Conservation (phyloP, 768 basidiomycete genomes). For the Trametes gibbosa region DNA sequence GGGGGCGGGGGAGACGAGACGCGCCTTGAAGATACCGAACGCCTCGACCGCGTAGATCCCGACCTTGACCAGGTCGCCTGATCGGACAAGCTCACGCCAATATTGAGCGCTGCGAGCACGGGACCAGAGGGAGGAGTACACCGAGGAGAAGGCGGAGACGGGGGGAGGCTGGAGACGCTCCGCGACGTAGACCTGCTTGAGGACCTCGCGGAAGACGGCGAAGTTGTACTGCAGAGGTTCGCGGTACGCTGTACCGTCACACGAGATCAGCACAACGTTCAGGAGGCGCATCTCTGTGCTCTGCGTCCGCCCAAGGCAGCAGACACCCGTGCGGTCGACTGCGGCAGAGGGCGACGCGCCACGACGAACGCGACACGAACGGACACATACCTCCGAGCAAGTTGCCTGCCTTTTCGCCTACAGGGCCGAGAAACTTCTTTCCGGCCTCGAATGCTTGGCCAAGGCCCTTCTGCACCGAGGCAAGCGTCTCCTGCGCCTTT, state of each 20-base stretch:
- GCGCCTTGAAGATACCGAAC: conserved; percentile 85
- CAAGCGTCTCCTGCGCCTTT: conserved; percentile 68
- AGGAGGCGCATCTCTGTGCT: too few species aligned
- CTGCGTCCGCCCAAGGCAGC: background rate
- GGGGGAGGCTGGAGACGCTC: conserved; percentile 66
- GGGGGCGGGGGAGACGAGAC: conserved; percentile 28
- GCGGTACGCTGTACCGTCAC: conserved; percentile 56
- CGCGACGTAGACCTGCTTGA: conserved; percentile 51
- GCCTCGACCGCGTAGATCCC: conserved; percentile 81
- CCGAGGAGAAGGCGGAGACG: conserved; percentile 48
- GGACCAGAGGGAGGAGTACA: conserved; percentile 64
- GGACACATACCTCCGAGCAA: conserved; percentile 51
- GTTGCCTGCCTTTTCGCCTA: conserved; percentile 53
- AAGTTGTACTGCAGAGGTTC: conserved; percentile 79
- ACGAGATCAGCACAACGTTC: background rate
- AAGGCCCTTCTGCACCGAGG: conserved; percentile 54
- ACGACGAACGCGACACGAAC: background rate
- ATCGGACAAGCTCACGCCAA: conserved; percentile 57
- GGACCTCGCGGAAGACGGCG: conserved; percentile 68
- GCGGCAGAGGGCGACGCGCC: background rate
- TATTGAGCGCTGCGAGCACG: conserved; percentile 57
- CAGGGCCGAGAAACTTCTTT: conserved; percentile 45
- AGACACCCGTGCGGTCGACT: background rate
- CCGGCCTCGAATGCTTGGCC: conserved; percentile 51
- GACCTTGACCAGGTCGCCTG: conserved; percentile 66